Conservation (phyloP, 345 rosid species). For the Camelina sativa region DNA sequence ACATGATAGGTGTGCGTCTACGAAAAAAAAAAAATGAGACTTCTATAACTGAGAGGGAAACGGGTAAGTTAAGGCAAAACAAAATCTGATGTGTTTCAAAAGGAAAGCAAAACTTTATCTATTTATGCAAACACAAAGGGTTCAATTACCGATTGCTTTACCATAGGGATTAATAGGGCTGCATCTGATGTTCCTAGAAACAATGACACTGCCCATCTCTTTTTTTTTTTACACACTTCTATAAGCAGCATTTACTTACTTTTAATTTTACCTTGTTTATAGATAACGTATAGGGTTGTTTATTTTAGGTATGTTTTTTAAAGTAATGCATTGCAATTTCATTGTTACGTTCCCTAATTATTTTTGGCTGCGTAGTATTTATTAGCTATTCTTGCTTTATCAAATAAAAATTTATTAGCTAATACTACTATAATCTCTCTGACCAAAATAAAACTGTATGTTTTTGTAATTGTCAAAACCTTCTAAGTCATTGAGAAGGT, state of each 20-base stretch:
- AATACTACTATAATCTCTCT: too few species aligned
- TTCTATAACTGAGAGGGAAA: conserved; percentile 10
- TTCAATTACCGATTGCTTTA: conserved; percentile 33
- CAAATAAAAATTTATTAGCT: too few species aligned
- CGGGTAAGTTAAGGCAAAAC: conserved; percentile 17
- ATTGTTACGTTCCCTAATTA: too few species aligned
- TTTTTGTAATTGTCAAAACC: not conserved
- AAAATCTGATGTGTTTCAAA: conserved; percentile 10
- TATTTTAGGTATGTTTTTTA: conserved; percentile 24
- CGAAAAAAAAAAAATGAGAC: not conserved
- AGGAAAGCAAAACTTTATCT: conserved; percentile 31
- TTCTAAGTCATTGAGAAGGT: not conserved
- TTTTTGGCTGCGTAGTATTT: too few species aligned
- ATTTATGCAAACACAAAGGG: conserved; percentile 31
- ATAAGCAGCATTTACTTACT: not conserved
- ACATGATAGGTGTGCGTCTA: conserved; percentile 33
- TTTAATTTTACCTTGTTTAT: conserved; percentile 29
- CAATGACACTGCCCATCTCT: conserved; percentile 45
- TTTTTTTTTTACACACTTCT: conserved; percentile 2
- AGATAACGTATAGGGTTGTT: conserved; percentile 25
- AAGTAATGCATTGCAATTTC: too few species aligned
- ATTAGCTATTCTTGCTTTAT: too few species aligned
- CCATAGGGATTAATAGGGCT: conserved; percentile 29
- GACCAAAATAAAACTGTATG: too few species aligned
- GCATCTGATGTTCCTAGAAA: conserved; percentile 38